A percentile compares a stretch with the other conserved stretches of the same genome.
Conservation (phyloP, 768 basidiomycete genomes). For the Terana coerulea region DNA sequence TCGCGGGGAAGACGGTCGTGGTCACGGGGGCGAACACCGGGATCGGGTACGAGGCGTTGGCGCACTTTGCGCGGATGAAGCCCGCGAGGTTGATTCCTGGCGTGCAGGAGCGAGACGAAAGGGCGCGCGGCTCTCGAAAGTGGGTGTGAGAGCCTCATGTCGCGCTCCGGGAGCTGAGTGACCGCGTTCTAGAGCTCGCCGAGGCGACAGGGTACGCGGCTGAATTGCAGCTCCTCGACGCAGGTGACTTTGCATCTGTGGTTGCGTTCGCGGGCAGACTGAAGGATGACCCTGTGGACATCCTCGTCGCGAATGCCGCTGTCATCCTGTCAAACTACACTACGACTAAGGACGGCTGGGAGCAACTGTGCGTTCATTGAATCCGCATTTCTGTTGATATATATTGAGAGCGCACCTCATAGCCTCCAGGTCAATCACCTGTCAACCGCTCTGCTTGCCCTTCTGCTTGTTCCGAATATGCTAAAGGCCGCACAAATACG, state of each 20-base stretch:
- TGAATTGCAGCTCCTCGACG: slow-evolving; percentile 25
- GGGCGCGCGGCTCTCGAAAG: slow-evolving; percentile 34
- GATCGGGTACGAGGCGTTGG: slow-evolving; percentile 43
- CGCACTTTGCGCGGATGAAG: slow-evolving; percentile 43
- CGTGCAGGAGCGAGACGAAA: slow-evolving; percentile 32
- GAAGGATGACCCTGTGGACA: slow-evolving; percentile 21
- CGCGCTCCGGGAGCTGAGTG: neutral
- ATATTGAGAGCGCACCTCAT: neutral
- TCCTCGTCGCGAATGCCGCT: slow-evolving; percentile 26
- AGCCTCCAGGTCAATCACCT: slow-evolving; percentile 50
- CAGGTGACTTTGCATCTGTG: slow-evolving; percentile 23
- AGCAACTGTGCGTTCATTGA: slow-evolving; percentile 18
- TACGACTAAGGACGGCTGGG: slow-evolving; percentile 25
- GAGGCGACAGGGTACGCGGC: slow-evolving; percentile 11
- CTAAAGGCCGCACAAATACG: slow-evolving; percentile 30
- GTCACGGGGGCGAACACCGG: slow-evolving; percentile 52
- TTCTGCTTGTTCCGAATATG: slow-evolving; percentile 42
- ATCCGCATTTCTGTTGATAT: neutral
- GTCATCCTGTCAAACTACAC: slow-evolving; percentile 21
- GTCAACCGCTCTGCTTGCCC: slow-evolving; percentile 34
- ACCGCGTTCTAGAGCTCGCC: slow-evolving; percentile 22
- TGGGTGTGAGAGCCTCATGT: slow-evolving; percentile 15
- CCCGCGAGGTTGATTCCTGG: slow-evolving; percentile 37
- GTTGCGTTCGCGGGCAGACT: slow-evolving; percentile 20
- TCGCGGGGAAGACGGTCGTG: slow-evolving; percentile 44